phyloP scores from a whole-genome alignment of 805 yeast genomes.

The Ogataea chonburiensis region DNA sequence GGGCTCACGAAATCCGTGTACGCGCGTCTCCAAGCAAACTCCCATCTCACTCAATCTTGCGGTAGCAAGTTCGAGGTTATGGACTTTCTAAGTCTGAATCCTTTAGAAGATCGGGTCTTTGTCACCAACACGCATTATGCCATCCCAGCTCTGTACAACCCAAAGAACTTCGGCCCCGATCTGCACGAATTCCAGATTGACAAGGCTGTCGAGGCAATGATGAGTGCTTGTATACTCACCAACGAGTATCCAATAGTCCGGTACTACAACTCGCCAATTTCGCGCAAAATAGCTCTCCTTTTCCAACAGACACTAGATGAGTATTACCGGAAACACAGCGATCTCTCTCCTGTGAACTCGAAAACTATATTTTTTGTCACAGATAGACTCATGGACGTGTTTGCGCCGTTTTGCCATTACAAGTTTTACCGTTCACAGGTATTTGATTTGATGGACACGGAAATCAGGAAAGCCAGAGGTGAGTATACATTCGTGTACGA shows the following conservation, averaged over 20 bases:
- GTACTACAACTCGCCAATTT: constrained; percentile 56
- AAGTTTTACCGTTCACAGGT: constrained; percentile 91
- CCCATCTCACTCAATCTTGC: constrained; percentile 23
- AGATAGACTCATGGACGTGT: constrained; percentile 81
- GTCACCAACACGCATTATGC: constrained; percentile 62
- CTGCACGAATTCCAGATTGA: constrained; percentile 58
- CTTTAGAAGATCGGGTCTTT: constrained; percentile 70
- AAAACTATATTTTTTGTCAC: constrained; percentile 67
- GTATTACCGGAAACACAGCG: constrained; percentile 66
- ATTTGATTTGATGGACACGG: constrained; percentile 54
- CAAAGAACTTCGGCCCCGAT: constrained; percentile 59
- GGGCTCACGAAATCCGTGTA: constrained; percentile 36
- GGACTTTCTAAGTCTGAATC: constrained; percentile 49
- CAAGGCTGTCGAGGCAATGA: constrained; percentile 60
- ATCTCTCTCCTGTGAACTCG: constrained; percentile 53
- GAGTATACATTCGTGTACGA: constrained; percentile 28
- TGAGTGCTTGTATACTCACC: constrained; percentile 69
- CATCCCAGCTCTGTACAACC: constrained; percentile 73
- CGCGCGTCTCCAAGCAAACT: constrained; percentile 16
- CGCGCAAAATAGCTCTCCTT: constrained; percentile 58
- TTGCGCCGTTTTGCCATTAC: constrained; percentile 84
- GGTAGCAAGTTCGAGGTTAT: constrained; percentile 28
- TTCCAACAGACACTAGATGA: constrained; percentile 72
- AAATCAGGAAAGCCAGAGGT: constrained; percentile 27
- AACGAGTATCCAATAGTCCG: constrained; percentile 90